phyloP scores from a whole-genome alignment of 2,329 filamentous ascomycete species.

The Verticillium isaacii region DNA sequence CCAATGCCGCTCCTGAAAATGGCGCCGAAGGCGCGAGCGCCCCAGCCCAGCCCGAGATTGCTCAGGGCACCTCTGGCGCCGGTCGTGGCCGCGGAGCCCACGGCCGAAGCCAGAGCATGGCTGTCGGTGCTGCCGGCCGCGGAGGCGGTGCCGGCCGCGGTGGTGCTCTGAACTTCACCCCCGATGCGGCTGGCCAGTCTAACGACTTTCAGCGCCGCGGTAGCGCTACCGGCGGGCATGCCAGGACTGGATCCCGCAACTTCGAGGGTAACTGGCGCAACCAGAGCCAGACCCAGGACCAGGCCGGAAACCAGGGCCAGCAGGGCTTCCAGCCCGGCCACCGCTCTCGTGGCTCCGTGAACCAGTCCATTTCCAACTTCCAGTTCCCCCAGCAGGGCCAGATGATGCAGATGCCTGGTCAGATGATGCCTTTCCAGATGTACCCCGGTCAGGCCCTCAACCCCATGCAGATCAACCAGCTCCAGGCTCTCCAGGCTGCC shows the following conservation, averaged over 20 bases:
- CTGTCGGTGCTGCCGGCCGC: conserved; percentile 61
- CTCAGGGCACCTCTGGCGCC: conserved; percentile 31
- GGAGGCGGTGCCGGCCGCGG: conserved; percentile 61
- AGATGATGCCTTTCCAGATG: conserved; percentile 82
- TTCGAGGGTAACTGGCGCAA: conserved; percentile 98
- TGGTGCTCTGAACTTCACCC: conserved; percentile 48
- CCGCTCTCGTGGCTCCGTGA: conserved; percentile 78
- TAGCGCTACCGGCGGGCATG: conserved; percentile 59
- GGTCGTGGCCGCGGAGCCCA: conserved; percentile 57
- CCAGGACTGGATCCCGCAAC: conserved; percentile 80
- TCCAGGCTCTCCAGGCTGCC: conserved; percentile 87
- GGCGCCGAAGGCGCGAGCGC: conserved; percentile 38
- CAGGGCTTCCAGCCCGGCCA: conserved; percentile 89
- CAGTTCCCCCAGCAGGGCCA: conserved; percentile 86
- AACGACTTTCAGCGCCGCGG: conserved; percentile 66
- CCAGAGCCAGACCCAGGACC: conserved; percentile 61
- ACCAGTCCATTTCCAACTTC: conserved; percentile 81
- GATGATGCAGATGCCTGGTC: conserved; percentile 78
- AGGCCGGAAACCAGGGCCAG: conserved; percentile 22
- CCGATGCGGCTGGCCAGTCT: conserved; percentile 37
- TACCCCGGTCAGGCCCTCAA: conserved; percentile 83
- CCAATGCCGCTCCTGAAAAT: conserved; percentile 61
- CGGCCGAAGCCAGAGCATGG: conserved; percentile 88
- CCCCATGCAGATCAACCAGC: conserved; percentile 80
- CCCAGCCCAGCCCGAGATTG: conserved; percentile 26